These are phyloP conservation scores for Rhizopus stolonifer DNA, from an alignment of 371 early-diverging fungal species.

Conservation along the genomic window DNA sequence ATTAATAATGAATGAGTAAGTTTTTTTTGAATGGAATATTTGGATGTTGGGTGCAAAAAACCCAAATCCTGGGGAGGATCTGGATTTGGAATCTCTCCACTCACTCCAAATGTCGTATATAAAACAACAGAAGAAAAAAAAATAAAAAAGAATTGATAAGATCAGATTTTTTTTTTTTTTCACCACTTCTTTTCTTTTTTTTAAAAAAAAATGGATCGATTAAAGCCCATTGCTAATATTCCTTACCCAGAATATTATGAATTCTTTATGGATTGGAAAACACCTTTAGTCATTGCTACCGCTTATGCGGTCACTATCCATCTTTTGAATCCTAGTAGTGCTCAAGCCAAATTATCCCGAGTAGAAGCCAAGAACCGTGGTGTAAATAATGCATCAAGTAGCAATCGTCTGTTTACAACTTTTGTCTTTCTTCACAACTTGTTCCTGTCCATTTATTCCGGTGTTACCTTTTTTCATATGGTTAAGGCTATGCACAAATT, in stretches of 20 bases:
- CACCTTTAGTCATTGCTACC: slow-evolving; percentile 64
- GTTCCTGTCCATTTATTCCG: slow-evolving; percentile 67
- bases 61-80: no score
- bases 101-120: no score
- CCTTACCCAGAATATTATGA: slow-evolving; percentile 67
- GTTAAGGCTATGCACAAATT: slow-evolving; percentile 53
- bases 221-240: slow-evolving; percentile 47
- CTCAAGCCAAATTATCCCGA: slow-evolving; percentile 48
- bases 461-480: slow-evolving; percentile 68
- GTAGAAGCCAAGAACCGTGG: slow-evolving; percentile 55
- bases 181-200: background rate
- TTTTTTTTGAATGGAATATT: no score
- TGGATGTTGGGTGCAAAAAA: no score
- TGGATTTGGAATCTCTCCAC: background rate
- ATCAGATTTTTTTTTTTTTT: background rate
- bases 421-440: slow-evolving; percentile 79
- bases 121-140: background rate
- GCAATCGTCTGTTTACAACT: slow-evolving; percentile 61
- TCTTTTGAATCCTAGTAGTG: slow-evolving; percentile 60
- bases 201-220: slow-evolving; percentile 30
- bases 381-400: slow-evolving; percentile 33
- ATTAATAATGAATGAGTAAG: no score
- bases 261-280: slow-evolving; percentile 75
- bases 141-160: no score
- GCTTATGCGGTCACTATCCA: slow-evolving; percentile 53